Evolutionary conservation across 192 early-diverging fungal genomes (phyloP).

Genomic region (Glomus cerebriforme): DNA sequence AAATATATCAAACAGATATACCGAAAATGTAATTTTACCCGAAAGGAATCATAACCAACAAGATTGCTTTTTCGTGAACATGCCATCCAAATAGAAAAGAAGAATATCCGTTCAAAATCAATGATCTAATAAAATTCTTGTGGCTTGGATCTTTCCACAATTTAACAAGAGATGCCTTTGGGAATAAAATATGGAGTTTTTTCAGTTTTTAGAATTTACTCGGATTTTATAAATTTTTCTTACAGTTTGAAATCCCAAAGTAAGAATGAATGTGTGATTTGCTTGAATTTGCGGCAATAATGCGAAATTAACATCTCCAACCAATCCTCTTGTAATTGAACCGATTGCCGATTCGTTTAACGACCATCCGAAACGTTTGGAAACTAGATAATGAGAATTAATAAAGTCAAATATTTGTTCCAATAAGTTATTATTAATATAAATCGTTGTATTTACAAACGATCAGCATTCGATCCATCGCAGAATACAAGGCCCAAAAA

Average conservation of each 20-base stretch:
- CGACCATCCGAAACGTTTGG: constrained; percentile 37
- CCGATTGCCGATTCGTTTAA: constrained; percentile 50
- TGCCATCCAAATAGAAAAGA: constrained; percentile 98
- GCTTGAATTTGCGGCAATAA: constrained; percentile 77
- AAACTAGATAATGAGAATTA: constrained; percentile 28
- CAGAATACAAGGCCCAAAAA: constrained; percentile 93
- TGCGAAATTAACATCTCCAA: constrained; percentile 85
- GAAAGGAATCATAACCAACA: constrained; percentile 74
- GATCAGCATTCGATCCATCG: constrained; percentile 73
- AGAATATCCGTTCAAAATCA: constrained; percentile 81
- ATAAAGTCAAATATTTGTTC: background rate
- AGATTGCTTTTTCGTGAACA: constrained; percentile 96
- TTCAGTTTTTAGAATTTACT: background rate
- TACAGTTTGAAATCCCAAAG: constrained; percentile 71
- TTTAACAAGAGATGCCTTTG: constrained; percentile 49
- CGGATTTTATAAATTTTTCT: constrained; percentile 27
- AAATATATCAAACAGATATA: background rate
- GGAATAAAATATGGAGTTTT: background rate
- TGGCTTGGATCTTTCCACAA: constrained; percentile 60
- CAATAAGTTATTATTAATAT: constrained; percentile 15
- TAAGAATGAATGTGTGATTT: constrained; percentile 69
- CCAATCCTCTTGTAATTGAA: constrained; percentile 85
- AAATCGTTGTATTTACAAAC: constrained; percentile 46
- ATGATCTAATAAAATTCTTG: constrained; percentile 64
- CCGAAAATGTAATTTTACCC: constrained; percentile 40